Base-by-base conservation (phyloP, 495 filamentous ascomycete species). In the Hypoxylon trugodes region DNA sequence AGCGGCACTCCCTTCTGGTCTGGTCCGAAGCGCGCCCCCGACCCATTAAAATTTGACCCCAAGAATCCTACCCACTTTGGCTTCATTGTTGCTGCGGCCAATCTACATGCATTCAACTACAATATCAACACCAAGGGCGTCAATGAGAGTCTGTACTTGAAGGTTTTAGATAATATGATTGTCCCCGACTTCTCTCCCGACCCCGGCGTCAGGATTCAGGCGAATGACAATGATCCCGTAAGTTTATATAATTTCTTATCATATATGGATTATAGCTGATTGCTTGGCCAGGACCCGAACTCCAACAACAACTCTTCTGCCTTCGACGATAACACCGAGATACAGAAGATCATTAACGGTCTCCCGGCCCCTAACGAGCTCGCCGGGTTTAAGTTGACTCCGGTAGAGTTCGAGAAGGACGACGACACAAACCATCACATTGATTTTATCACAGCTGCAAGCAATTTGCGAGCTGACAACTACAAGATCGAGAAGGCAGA, bases 341-440 rank as follows among this genome's bases (percentile, higher is more conserved):
- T 97, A 25, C 77, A 89, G 58, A 81, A 84, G 32, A 84, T 99
- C 24, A 79, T 87, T 6, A 61, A 77, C 25, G 77, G 79, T 42
- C 81, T 99, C 16, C 96, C 96, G 3, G 79, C 88, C 1, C 87
- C 94, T 26, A 93, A 90, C 66, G 82, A 86, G 8, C 78, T 98
- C 25, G 87, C 89, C 25, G 92, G 92, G 9, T 96, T 94, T 82
- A 91, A 91, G 71, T 81, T 99, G 38, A 84, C 84, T 36, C 90
- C 93, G 1, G 96, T 98, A 9, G 96, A 99, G 72, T 99, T 99
- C 68, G 96, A 99, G 80, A 99, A 99, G 82, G 96, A 99, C 68
- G 95, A 99, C 63, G 96, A 98, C 77, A 92, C 89, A 43, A 99
- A 99, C 77, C 83, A 93, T 73, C 96, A 99, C 79, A 99, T 99